Percentiles rank a stretch among this genome's conserved stretches.
phyloP scores from a whole-genome alignment of 2,329 filamentous ascomycete species.

The Escovopsis sp. region DNA sequence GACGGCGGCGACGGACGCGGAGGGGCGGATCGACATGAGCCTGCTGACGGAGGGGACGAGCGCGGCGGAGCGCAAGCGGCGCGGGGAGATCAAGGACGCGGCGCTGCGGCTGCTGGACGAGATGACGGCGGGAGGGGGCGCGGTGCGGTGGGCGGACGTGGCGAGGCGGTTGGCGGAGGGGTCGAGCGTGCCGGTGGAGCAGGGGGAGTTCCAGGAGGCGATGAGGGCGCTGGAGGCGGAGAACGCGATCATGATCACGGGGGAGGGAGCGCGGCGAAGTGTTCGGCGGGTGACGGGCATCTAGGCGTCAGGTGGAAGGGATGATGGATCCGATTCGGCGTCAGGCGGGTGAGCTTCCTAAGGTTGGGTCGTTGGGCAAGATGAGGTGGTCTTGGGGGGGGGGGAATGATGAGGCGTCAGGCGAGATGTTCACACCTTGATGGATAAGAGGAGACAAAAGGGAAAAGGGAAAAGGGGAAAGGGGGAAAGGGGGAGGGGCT shows the following conservation, averaged over 20 bases:
- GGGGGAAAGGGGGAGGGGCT: too few relatives aligned
- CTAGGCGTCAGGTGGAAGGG: conserved; percentile 2
- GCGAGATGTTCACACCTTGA: too few relatives aligned
- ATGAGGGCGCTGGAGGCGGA: conserved; percentile 71
- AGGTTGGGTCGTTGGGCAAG: too few relatives aligned
- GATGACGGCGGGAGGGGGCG: conserved; percentile 50
- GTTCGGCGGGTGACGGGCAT: conserved; percentile 58
- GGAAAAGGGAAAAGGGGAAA: too few relatives aligned
- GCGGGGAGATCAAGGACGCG: conserved; percentile 70
- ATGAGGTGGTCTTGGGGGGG: neutral
- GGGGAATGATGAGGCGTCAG: too few relatives aligned
- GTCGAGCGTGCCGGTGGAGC: conserved; percentile 56
- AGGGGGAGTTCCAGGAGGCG: conserved; percentile 67
- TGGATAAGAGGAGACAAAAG: too few relatives aligned
- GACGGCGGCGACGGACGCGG: conserved; percentile 85
- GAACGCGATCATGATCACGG: conserved; percentile 62
- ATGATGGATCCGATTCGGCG: conserved; percentile 3
- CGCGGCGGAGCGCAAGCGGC: conserved; percentile 67
- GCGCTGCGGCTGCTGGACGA: conserved; percentile 66
- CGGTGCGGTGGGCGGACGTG: conserved; percentile 66
- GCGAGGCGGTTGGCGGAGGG: conserved; percentile 57
- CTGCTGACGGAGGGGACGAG: conserved; percentile 89
- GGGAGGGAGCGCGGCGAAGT: conserved; percentile 70
- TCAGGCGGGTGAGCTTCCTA: too few relatives aligned
- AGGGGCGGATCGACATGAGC: conserved; percentile 94